Percentiles rank a stretch among this genome's conserved stretches.
Conservation (phyloP, 176 grass and related monocot species). For the Musa troglodytarum region DNA sequence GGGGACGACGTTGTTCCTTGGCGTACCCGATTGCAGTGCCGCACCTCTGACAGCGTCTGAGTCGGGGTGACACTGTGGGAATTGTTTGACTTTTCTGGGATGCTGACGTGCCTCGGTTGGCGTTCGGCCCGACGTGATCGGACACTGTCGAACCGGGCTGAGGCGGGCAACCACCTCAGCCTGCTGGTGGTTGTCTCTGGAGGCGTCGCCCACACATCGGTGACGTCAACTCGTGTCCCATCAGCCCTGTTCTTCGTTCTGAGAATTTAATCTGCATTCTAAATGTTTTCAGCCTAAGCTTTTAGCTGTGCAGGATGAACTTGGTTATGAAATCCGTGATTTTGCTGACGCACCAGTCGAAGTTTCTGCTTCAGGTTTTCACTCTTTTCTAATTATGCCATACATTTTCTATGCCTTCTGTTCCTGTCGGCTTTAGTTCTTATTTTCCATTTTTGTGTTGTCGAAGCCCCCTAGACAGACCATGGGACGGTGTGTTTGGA, state of each 20-base stretch:
- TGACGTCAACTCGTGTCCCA: too few species aligned
- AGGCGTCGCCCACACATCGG: too few species aligned
- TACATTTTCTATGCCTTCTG: not conserved
- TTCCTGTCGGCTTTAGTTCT: not conserved
- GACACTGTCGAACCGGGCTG: too few species aligned
- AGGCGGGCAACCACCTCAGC: too few species aligned
- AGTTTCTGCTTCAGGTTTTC: conserved; percentile 46
- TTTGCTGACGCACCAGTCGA: conserved; percentile 52
- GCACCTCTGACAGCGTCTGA: too few species aligned
- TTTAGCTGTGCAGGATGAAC: conserved; percentile 50
- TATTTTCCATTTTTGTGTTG: not conserved
- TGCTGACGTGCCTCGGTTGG: too few species aligned
- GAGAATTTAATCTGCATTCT: not conserved
- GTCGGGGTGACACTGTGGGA: too few species aligned
- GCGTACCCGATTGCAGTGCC: too few species aligned
- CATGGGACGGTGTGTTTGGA: not conserved
- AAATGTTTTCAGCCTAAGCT: conserved; percentile 43
- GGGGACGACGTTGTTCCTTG: too few species aligned
- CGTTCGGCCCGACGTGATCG: too few species aligned
- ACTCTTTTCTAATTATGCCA: not conserved
- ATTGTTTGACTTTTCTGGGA: too few species aligned
- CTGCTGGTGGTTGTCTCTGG: too few species aligned
- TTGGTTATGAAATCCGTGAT: conserved; percentile 60
- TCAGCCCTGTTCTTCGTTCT: conserved; percentile 1
- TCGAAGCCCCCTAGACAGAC: not conserved